phyloP scores from a whole-genome alignment of 257 asterid species.

The Cordia subcordata region DNA sequence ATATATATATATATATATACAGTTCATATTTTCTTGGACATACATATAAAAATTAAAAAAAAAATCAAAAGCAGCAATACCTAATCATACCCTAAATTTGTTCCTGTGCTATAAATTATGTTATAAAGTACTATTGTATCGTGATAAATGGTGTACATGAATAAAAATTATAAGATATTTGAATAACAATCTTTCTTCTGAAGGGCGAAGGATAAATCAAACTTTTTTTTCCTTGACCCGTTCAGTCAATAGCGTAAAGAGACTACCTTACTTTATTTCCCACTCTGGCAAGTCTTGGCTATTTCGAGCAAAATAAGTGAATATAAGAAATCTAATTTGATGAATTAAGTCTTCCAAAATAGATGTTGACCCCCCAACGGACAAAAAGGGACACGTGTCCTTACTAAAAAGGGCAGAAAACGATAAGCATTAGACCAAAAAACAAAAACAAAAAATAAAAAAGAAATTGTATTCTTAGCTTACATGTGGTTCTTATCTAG shows the following conservation, averaged over 20 bases:
- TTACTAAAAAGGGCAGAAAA: slow-evolving; percentile 7
- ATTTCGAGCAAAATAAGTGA: too few species aligned
- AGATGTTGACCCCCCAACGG: slow-evolving; percentile 32
- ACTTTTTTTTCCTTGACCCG: not conserved
- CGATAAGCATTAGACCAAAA: slow-evolving; percentile 40
- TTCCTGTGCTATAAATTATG: too few species aligned
- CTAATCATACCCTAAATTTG: too few species aligned
- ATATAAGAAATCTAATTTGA: not conserved
- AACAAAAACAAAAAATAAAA: slow-evolving; percentile 1
- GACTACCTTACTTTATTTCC: slow-evolving; percentile 13
- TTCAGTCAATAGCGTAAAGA: slow-evolving; percentile 30
- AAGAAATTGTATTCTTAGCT: not conserved
- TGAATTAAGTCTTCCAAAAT: not conserved
- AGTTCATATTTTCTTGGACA: too few species aligned
- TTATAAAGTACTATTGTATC: too few species aligned
- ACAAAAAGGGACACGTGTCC: slow-evolving; percentile 33
- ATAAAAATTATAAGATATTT: too few species aligned
- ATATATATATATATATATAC: too few species aligned
- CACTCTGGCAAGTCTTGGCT: not conserved
- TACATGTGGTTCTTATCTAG: slow-evolving; percentile 47
- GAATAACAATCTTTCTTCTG: too few species aligned
- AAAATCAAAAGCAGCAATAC: too few species aligned
- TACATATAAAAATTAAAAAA: too few species aligned
- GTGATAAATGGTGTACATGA: too few species aligned
- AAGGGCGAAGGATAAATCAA: too few species aligned